Evolutionary conservation across 495 filamentous ascomycete species (phyloP), one percentile per base, ranked within the genome.

Genomic region (Filosporella fistucella): DNA sequence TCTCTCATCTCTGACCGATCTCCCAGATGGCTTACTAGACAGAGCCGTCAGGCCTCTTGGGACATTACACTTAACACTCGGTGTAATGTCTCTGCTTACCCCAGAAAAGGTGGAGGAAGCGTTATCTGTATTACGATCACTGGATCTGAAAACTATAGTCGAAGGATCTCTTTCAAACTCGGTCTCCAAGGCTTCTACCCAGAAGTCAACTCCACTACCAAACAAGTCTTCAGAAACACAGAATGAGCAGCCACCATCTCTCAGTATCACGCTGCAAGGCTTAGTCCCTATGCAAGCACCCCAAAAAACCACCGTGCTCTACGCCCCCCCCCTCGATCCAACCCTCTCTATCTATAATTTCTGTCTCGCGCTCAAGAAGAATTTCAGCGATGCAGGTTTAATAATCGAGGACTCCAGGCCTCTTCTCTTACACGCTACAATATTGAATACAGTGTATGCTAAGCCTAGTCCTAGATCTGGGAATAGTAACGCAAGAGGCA

Each of bases 401-500:
- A 58, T 96, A 52, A 57, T 68, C 1, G 64, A 54, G 1, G 86
- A 91, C 17, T 60, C 57, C 1, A 66, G 90, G 25, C 77, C 79
- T n/a, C 62, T 97, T 39, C 73, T 86, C 16, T 60, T 96, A 40
- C 91, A 96, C 61, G 89, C 86, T 13, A 95, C 91, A 3, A 70
- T 96, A 4, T 65, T 93, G 17, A 96, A 96, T 63, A 96, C 89
- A 7, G 78, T 90, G 24, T 96, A 96, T 61, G 79, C 84, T 26
- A n/a, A n/a, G n/a, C 76, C 71, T 50, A 68, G 63, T 1, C 51
- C 44, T 14, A 45, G 51, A n/a, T 39, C 41, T 8, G 42, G 29
- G 22, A 39, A 67, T 56, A 59, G 64, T 52, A 51, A 62, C 1
- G 51, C 42, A 11, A 45, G 48, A 14, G 49, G 45, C 2, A 45